Percentiles rank a stretch among this genome's conserved stretches.
These are phyloP conservation scores for Mycena indigotica DNA, from an alignment of 768 basidiomycete species.

Conservation along the genomic window DNA sequence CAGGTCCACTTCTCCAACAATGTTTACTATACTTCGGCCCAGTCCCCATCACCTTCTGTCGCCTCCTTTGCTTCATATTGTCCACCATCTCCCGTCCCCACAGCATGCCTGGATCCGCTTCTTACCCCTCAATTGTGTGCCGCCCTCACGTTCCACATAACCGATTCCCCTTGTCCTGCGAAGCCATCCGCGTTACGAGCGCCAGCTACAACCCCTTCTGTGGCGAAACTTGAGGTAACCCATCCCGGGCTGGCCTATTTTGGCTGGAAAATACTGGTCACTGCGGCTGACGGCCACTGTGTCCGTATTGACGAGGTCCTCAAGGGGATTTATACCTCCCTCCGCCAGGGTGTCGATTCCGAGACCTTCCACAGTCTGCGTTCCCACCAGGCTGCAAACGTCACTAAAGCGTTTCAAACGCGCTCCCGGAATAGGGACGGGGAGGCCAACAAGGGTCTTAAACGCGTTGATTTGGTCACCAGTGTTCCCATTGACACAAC, in stretches of 20 bases:
- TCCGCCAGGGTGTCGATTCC: background rate
- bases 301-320: background rate
- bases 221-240: background rate
- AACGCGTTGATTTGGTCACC: too few relatives aligned
- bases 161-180: background rate
- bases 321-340: background rate
- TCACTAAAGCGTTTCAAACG: background rate
- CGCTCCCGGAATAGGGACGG: background rate
- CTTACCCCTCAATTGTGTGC: background rate
- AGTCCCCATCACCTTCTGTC: background rate
- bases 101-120: background rate
- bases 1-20: conserved; percentile 17
- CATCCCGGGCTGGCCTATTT: background rate
- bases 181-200: background rate
- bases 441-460: background rate
- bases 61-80: background rate
- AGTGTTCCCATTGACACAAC: too few relatives aligned
- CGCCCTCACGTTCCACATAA: background rate
- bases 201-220: background rate
- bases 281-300: background rate
- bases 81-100: background rate
- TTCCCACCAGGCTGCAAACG: background rate
- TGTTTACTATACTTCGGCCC: background rate
- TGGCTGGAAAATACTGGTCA: background rate
- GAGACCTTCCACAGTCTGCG: background rate